Evolutionary conservation across 164 flowering plant species (phyloP).

Genomic region (Magnolia changhungtana): DNA sequence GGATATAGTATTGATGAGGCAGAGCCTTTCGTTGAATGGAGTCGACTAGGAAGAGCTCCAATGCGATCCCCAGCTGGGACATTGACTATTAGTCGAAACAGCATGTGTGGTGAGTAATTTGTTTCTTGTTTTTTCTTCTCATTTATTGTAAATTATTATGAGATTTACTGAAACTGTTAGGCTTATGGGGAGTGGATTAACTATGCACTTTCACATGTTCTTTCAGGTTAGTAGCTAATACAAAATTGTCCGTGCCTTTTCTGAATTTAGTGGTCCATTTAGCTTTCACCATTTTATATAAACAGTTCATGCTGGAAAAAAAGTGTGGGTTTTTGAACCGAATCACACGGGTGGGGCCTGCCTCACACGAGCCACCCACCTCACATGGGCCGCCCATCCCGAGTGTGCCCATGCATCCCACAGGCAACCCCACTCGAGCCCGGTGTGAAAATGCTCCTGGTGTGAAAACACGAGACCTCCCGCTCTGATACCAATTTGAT

Average conservation of each 20-base stretch:
- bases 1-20: constrained; percentile 48
- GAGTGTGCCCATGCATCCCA: no score
- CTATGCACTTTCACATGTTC: neutral
- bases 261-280: no score
- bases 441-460: no score
- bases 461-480: no score
- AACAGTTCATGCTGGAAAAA: neutral
- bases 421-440: no score
- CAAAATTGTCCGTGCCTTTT: neutral
- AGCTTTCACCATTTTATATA: neutral
- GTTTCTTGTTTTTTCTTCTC: neutral
- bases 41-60: constrained; percentile 26
- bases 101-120: constrained; percentile 54
- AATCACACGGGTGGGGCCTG: no score
- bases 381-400: no score
- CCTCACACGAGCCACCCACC: no score
- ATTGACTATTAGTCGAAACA: constrained; percentile 35
- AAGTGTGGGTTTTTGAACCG: no score
- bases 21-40: constrained; percentile 53
- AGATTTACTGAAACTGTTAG: neutral
- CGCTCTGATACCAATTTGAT: no score
- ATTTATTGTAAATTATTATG: neutral
- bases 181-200: neutral
- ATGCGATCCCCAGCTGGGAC: constrained; percentile 48
- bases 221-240: neutral